Base-by-base conservation (phyloP, 2,329 filamentous ascomycete genomes). In the Ramichloridium luteum region DNA sequence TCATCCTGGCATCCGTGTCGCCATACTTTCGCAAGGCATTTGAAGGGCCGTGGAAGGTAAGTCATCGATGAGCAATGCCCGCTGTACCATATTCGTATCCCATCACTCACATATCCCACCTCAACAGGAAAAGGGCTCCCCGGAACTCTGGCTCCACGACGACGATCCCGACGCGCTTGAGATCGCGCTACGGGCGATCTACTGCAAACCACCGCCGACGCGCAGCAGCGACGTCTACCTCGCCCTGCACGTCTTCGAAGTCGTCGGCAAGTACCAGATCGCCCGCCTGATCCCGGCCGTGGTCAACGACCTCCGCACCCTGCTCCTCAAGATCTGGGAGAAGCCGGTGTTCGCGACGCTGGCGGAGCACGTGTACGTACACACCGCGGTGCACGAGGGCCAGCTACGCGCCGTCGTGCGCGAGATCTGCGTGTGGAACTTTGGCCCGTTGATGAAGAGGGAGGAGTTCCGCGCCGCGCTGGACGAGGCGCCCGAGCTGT, bases 251-350 rank as follows among this genome's bases (percentile, higher is more conserved):
- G 16, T 35, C 3, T 38, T 28, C 22, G 28, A 22, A 5, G 32
- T 38, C 8, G 32, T 28, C 3, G 28, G 28, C 12, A 38, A 38
- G 29, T 38, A 38, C 18, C 14, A 29, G n/a, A 12, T 38, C n/a
- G n/a, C n/a, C n/a, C n/a, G 10, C 28, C 28, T 1, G 23, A 13
- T 10, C 28, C 35, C 6, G 3, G 5, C 31, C 13, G 4, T 27
- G 6, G 12, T 18, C 9, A 16, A 13, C 12, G 3, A 14, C 8
- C 10, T 10, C 16, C 10, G 13, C 13, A 25, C 23, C 34, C 5
- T 13, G 14, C 12, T 35, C 3, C 15, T 36, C n/a, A n/a, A n/a
- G n/a, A n/a, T n/a, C n/a, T n/a, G n/a, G n/a, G n/a, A n/a, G n/a
- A n/a, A n/a, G n/a, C n/a, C n/a, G n/a, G n/a, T 18, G 25, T 1